Conservation (phyloP, 176 grass and related monocot genomes). For the Musa troglodytarum region DNA sequence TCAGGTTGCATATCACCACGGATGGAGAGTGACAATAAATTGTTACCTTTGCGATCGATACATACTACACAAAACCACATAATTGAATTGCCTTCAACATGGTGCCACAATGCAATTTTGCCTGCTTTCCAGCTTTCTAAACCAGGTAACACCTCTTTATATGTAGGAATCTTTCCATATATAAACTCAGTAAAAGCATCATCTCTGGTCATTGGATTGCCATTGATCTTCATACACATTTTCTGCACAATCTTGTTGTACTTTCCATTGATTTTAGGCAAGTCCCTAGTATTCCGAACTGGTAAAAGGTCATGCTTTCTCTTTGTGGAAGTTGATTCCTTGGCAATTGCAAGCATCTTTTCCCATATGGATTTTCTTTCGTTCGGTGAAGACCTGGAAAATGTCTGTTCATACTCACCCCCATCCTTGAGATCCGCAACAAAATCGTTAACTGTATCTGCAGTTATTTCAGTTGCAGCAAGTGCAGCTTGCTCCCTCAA, state of each 20-base stretch:
- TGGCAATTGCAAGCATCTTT: constrained; percentile 39
- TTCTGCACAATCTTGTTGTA: constrained; percentile 45
- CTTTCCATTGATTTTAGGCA: constrained; percentile 61
- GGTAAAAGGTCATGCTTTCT: constrained; percentile 46
- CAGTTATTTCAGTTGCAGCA: constrained; percentile 81
- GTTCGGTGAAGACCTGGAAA: constrained; percentile 25
- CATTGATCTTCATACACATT: constrained; percentile 66
- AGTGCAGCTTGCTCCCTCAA: constrained; percentile 74
- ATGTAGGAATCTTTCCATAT: constrained; percentile 30
- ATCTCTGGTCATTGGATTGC: constrained; percentile 33
- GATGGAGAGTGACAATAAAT: constrained; percentile 6
- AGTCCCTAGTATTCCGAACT: constrained; percentile 33
- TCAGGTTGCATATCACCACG: not conserved
- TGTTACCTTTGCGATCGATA: constrained; percentile 69
- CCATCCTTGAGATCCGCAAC: constrained; percentile 83
- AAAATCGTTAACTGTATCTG: constrained; percentile 62
- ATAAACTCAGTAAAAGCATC: constrained; percentile 37
- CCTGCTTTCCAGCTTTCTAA: constrained; percentile 87
- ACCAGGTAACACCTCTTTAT: constrained; percentile 53
- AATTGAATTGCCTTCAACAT: constrained; percentile 53
- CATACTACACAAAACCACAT: constrained; percentile 86
- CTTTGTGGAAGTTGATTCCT: constrained; percentile 31
- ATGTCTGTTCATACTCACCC: constrained; percentile 36
- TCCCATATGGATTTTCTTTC: constrained; percentile 60
- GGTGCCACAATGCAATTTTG: constrained; percentile 86